Percentiles rank a stretch among this genome's conserved stretches.
Conservation (phyloP, 2,329 filamentous ascomycete species). For the Talaromyces sp. region DNA sequence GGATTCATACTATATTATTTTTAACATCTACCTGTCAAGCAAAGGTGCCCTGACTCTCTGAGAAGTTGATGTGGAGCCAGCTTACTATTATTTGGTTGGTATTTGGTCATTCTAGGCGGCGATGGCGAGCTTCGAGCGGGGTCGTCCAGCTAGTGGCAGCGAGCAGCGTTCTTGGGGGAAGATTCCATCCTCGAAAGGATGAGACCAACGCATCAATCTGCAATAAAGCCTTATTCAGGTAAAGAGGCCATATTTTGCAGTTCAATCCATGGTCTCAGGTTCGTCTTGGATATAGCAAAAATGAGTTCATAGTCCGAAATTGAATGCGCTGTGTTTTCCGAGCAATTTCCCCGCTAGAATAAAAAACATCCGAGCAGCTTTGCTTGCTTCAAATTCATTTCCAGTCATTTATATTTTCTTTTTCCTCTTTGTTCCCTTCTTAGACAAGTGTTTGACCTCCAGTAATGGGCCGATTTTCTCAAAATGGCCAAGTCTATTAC, state of each 20-base stretch:
- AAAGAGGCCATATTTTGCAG: background rate
- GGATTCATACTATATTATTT: slow-evolving; percentile 14
- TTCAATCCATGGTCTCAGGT: background rate
- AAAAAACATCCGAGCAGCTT: background rate
- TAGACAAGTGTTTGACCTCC: too few species aligned
- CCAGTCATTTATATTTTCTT: too few species aligned
- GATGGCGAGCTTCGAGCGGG: slow-evolving; percentile 18
- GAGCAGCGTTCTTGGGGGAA: background rate
- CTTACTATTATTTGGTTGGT: background rate
- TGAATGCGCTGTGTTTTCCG: background rate
- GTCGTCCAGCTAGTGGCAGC: slow-evolving; percentile 8
- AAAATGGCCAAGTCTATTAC: slow-evolving; percentile 20
- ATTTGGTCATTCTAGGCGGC: slow-evolving; percentile 15
- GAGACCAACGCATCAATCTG: background rate
- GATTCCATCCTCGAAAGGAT: background rate
- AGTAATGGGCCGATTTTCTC: background rate
- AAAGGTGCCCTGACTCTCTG: background rate
- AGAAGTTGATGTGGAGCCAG: slow-evolving; percentile 5
- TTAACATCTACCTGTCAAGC: background rate
- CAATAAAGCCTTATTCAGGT: background rate
- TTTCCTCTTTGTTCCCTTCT: too few species aligned
- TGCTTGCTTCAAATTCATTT: background rate
- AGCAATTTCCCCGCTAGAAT: background rate
- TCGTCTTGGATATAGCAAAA: background rate
- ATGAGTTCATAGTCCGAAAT: background rate